A percentile compares a stretch with the other conserved stretches of the same genome.
Conservation (phyloP, 2,329 filamentous ascomycete genomes). For the Talaromyces sp. region DNA sequence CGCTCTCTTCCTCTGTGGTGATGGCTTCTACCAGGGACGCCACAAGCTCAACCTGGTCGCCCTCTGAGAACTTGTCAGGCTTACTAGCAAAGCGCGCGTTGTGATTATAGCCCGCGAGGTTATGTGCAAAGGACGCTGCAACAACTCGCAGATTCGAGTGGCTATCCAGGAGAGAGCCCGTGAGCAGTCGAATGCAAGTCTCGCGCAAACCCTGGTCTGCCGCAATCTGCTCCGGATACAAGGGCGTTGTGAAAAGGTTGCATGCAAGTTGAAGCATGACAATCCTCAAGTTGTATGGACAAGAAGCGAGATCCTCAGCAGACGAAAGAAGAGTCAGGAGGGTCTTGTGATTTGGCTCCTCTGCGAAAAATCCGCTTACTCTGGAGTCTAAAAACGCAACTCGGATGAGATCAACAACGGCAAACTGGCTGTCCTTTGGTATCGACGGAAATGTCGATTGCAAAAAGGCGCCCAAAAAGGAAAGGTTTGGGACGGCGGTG, state of each 20-base stretch:
- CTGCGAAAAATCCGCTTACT: constrained; percentile 74
- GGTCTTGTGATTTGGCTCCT: constrained; percentile 62
- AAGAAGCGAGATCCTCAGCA: constrained; percentile 51
- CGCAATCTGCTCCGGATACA: constrained; percentile 63
- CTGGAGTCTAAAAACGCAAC: constrained; percentile 70
- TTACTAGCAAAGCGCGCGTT: constrained; percentile 55
- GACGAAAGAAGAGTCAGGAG: constrained; percentile 50
- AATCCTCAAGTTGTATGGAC: constrained; percentile 75
- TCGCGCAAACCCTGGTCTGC: constrained; percentile 46
- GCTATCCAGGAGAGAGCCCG: constrained; percentile 72
- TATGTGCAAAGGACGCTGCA: constrained; percentile 77
- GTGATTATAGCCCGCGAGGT: constrained; percentile 67
- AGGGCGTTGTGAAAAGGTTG: constrained; percentile 72
- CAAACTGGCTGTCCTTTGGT: constrained; percentile 63
- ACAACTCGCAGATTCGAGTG: constrained; percentile 73
- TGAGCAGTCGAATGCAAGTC: constrained; percentile 63
- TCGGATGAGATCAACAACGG: constrained; percentile 78
- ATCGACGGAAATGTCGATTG: constrained; percentile 50
- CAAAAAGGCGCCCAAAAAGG: constrained; percentile 58
- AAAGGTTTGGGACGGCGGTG: constrained; percentile 64
- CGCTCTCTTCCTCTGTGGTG: constrained; percentile 43
- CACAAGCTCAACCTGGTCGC: constrained; percentile 72
- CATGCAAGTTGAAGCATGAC: constrained; percentile 78
- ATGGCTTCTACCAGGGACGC: constrained; percentile 77
- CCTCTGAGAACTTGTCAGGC: constrained; percentile 56